phyloP scores from a whole-genome alignment of 495 filamentous ascomycete genomes.

The Penicillium mononematosum region DNA sequence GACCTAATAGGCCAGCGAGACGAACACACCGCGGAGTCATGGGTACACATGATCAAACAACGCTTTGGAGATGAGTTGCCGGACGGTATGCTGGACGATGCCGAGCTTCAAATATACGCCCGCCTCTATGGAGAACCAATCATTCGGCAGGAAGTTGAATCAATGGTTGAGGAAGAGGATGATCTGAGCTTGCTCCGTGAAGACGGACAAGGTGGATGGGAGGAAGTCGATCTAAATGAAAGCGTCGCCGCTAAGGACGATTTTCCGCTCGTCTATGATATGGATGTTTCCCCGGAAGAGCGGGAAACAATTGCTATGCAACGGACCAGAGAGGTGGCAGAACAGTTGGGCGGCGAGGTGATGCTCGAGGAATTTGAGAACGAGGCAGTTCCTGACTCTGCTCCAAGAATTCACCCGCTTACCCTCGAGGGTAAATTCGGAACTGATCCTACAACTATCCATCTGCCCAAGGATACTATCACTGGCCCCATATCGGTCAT shows the following conservation, averaged over 20 bases:
- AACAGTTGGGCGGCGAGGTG: slow-evolving; percentile 49
- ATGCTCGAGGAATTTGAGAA: slow-evolving; percentile 48
- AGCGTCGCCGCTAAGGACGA: slow-evolving; percentile 25
- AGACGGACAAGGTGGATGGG: slow-evolving; percentile 56
- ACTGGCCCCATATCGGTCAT: slow-evolving; percentile 65
- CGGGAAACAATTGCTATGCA: slow-evolving; percentile 36
- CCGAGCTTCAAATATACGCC: slow-evolving; percentile 74
- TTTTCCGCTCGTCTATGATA: slow-evolving; percentile 39
- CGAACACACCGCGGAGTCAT: slow-evolving; percentile 52
- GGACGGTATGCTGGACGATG: slow-evolving; percentile 62
- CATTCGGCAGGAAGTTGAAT: slow-evolving; percentile 38
- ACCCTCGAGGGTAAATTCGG: slow-evolving; percentile 62
- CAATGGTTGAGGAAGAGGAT: slow-evolving; percentile 37
- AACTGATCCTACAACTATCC: slow-evolving; percentile 68
- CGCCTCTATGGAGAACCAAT: slow-evolving; percentile 73
- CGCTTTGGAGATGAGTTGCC: slow-evolving; percentile 78
- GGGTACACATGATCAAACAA: slow-evolving; percentile 68
- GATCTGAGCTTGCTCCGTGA: slow-evolving; percentile 52
- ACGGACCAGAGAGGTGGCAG: slow-evolving; percentile 45
- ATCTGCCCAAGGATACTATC: slow-evolving; percentile 63
- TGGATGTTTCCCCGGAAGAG: slow-evolving; percentile 33
- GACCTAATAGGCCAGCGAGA: slow-evolving; percentile 32
- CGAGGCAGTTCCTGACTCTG: slow-evolving; percentile 49
- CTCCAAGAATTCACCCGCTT: slow-evolving; percentile 57
- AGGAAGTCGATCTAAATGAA: slow-evolving; percentile 56